phyloP scores from a whole-genome alignment of 768 basidiomycete species.

The Russula abietina region DNA sequence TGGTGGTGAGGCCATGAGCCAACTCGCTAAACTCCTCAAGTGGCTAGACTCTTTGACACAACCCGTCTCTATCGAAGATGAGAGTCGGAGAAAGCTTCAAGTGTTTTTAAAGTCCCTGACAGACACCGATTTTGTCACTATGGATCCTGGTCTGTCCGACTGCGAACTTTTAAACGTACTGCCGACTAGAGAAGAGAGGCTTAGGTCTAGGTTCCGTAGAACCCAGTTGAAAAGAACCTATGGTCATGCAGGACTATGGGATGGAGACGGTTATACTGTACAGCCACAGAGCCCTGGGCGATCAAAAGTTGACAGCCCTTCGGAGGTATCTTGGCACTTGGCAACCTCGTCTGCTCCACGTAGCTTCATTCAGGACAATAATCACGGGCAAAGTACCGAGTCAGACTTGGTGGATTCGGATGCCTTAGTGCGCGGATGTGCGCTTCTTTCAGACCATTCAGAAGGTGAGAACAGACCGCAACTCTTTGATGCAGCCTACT shows the following conservation, averaged over 20 bases:
- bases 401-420: not conserved
- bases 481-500: not conserved
- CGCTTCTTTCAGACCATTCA: not conserved
- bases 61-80: conserved; percentile 4
- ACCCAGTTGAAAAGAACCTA: not conserved
- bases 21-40: not conserved
- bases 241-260: not conserved
- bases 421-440: too few species aligned
- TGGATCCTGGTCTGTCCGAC: not conserved
- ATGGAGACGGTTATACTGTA: not conserved
- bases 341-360: not conserved
- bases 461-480: not conserved
- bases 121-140: not conserved
- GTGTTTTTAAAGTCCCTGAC: not conserved
- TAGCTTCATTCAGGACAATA: not conserved
- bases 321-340: conserved; percentile 2
- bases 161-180: conserved; percentile 3
- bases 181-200: conserved; percentile 14
- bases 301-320: not conserved
- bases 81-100: conserved; percentile 3
- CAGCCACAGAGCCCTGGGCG: not conserved
- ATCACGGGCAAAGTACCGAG: not conserved
- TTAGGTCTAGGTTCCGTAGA: not conserved
- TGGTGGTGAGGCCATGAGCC: not conserved
- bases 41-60: not conserved